These are phyloP conservation scores for Diatrype stigma DNA, from an alignment of 2,329 filamentous ascomycete genomes.

Conservation along the genomic window DNA sequence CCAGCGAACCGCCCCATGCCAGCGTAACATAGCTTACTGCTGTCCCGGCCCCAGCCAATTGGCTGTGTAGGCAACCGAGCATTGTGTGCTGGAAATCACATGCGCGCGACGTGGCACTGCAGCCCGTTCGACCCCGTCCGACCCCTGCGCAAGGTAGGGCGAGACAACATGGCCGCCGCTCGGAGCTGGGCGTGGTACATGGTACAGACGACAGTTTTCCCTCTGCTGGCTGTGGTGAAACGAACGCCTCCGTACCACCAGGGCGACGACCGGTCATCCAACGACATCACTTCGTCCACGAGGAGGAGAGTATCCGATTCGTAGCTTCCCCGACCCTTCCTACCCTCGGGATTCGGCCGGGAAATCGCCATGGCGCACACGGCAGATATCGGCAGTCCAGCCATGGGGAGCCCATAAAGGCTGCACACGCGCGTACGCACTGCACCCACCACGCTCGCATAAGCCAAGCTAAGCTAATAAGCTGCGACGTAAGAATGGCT, in stretches of 20 bases:
- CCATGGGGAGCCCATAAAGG: neutral
- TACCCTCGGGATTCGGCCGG: neutral
- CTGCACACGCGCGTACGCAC: conserved; percentile 1
- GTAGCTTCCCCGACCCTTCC: conserved; percentile 7
- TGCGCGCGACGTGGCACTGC: conserved; percentile 20
- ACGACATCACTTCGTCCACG: conserved; percentile 13
- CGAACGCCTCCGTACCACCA: conserved; percentile 22
- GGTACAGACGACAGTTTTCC: conserved; percentile 12
- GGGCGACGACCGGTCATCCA: conserved; percentile 17
- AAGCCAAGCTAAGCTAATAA: too few relatives aligned
- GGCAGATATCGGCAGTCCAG: conserved; percentile 1
- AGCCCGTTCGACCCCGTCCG: conserved; percentile 20
- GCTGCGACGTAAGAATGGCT: neutral
- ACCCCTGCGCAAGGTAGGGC: conserved; percentile 18
- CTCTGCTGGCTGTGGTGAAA: conserved; percentile 23
- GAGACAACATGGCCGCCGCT: conserved; percentile 20
- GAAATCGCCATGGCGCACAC: neutral
- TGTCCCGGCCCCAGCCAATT: conserved; percentile 21
- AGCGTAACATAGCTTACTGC: conserved; percentile 15
- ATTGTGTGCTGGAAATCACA: conserved; percentile 18
- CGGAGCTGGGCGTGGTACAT: conserved; percentile 21
- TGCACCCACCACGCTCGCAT: conserved; percentile 2
- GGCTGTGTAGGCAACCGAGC: conserved; percentile 25
- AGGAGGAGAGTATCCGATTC: conserved; percentile 22
- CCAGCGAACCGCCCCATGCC: conserved; percentile 7